A percentile compares a stretch with the other conserved stretches of the same genome.
These are phyloP conservation scores for Macadamia integrifolia DNA, from an alignment of 164 flowering plant genomes.

Conservation along the genomic window DNA sequence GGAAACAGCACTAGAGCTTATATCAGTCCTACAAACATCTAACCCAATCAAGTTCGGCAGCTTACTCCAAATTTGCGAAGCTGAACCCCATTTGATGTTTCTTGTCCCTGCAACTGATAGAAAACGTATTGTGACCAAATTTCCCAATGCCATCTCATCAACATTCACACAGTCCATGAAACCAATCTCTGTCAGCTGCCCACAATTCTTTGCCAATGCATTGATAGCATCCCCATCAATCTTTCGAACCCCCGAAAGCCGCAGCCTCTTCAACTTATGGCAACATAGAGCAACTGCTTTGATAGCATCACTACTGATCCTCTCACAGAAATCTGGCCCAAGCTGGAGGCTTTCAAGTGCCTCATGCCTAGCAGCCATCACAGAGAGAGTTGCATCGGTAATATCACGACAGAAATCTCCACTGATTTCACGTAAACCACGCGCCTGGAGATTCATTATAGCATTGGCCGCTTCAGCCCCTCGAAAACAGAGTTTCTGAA, in stretches of 20 bases:
- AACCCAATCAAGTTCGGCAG: constrained; percentile 69
- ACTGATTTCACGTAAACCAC: constrained; percentile 58
- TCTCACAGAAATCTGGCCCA: constrained; percentile 92
- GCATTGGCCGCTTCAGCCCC: constrained; percentile 89
- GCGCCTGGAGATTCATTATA: constrained; percentile 63
- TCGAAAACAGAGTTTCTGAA: constrained; percentile 75
- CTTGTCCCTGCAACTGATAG: constrained; percentile 86
- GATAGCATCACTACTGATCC: constrained; percentile 81
- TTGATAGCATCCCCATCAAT: constrained; percentile 65
- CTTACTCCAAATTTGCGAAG: constrained; percentile 54
- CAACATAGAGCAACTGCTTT: constrained; percentile 75
- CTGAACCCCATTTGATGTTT: constrained; percentile 65
- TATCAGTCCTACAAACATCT: constrained; percentile 90
- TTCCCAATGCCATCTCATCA: constrained; percentile 65
- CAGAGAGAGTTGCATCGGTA: constrained; percentile 76
- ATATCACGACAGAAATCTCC: constrained; percentile 86
- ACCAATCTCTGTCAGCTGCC: constrained; percentile 64
- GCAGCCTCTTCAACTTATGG: constrained; percentile 60
- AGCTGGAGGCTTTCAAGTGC: constrained; percentile 75
- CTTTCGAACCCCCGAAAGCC: constrained; percentile 84
- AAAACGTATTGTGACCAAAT: constrained; percentile 52
- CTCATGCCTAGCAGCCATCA: constrained; percentile 89
- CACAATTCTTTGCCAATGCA: constrained; percentile 71
- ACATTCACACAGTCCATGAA: constrained; percentile 76
- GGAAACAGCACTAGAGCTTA: constrained; percentile 46